Evolutionary conservation across 257 asterid species (phyloP).

Genomic region (Solanum gandarillasii): DNA sequence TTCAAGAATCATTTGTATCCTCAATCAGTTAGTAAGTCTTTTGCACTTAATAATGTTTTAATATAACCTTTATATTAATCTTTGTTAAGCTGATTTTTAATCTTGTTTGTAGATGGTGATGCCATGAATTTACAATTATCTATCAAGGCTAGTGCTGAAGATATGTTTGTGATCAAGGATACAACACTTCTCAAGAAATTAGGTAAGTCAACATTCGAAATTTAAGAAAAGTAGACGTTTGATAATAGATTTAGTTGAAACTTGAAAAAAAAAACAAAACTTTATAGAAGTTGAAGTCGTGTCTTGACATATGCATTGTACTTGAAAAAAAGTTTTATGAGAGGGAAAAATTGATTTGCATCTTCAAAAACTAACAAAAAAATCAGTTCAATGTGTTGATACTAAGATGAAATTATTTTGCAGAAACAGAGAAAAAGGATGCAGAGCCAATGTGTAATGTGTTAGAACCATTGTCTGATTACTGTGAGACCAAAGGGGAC

Average conservation of each 20-base stretch:
- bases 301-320: background rate
- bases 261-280: background rate
- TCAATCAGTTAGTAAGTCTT: slow-evolving; percentile 26
- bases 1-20: slow-evolving; percentile 36
- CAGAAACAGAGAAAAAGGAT: slow-evolving; percentile 9
- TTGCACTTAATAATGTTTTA: background rate
- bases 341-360: background rate
- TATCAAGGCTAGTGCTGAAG: slow-evolving; percentile 14
- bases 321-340: background rate
- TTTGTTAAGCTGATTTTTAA: background rate
- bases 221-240: background rate
- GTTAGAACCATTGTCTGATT: slow-evolving; percentile 19
- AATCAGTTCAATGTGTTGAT: too few species aligned
- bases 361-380: background rate
- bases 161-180: slow-evolving; percentile 14
- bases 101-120: slow-evolving; percentile 24
- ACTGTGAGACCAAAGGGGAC: slow-evolving; percentile 28
- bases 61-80: background rate
- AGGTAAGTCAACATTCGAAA: background rate
- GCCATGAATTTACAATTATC: slow-evolving; percentile 28
- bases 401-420: background rate
- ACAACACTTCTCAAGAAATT: background rate
- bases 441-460: slow-evolving; percentile 9
- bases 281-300: background rate
- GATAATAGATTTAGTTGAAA: background rate